Conservation (phyloP, 2,329 filamentous ascomycete species). For the Graphilbum ipis-grandicollis region DNA sequence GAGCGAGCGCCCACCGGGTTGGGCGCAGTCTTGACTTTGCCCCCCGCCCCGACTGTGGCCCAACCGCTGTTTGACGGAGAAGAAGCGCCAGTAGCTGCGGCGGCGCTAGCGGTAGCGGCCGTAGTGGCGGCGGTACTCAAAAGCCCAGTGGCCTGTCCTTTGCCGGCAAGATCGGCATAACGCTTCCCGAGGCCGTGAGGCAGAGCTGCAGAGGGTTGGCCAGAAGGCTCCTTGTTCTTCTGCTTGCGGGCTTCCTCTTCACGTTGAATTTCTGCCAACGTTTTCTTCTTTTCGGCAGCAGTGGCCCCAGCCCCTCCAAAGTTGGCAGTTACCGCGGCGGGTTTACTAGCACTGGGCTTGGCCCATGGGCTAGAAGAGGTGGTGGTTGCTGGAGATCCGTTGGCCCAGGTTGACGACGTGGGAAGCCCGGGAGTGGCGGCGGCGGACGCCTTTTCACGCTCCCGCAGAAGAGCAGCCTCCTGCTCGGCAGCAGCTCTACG, state of each 20-base stretch:
- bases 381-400: conserved; percentile 52
- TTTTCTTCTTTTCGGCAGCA: conserved; percentile 52
- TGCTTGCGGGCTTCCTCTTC: conserved; percentile 87
- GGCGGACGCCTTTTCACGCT: conserved; percentile 38
- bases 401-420: conserved; percentile 78
- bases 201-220: conserved; percentile 17
- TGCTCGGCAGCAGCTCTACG: conserved; percentile 67
- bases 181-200: conserved; percentile 48
- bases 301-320: conserved; percentile 13
- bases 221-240: conserved; percentile 37
- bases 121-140: conserved; percentile 20
- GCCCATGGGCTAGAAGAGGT: conserved; percentile 44
- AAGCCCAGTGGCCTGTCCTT: conserved; percentile 29
- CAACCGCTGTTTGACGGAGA: conserved; percentile 30
- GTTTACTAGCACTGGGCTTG: conserved; percentile 39
- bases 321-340: conserved; percentile 10
- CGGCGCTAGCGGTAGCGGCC: conserved; percentile 21
- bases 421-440: conserved; percentile 64
- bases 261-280: conserved; percentile 85
- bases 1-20: conserved; percentile 34
- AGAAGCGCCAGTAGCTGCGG: conserved; percentile 18
- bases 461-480: conserved; percentile 44
- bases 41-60: conserved; percentile 89
- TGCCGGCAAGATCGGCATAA: conserved; percentile 86
- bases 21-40: conserved; percentile 68